These are phyloP conservation scores for Chamaenerion angustifolium DNA, from an alignment of 345 rosid species.

Conservation along the genomic window DNA sequence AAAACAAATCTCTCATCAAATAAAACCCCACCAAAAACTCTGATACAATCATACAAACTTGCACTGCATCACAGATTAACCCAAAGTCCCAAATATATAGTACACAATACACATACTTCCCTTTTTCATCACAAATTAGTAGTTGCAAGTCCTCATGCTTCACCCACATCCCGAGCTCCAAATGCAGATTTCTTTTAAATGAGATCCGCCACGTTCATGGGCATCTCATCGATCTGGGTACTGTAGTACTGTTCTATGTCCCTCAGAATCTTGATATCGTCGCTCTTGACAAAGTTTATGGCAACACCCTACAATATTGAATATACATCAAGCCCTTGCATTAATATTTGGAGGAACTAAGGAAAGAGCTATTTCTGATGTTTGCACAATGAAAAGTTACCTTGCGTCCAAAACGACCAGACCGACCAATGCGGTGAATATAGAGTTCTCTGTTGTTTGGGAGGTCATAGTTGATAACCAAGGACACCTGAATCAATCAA, in stretches of 20 bases:
- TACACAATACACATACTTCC: too few species aligned
- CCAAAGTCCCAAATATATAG: too few species aligned
- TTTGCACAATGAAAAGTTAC: slow-evolving; percentile 18
- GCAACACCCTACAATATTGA: slow-evolving; percentile 88
- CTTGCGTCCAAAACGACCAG: slow-evolving; percentile 99
- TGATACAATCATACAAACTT: too few species aligned
- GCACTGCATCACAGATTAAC: too few species aligned
- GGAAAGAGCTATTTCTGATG: background rate
- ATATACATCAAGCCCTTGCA: too few species aligned
- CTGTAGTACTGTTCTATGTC: slow-evolving; percentile 92
- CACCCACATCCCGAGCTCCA: too few species aligned
- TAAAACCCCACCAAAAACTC: too few species aligned
- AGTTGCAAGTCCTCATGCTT: too few species aligned
- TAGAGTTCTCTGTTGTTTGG: slow-evolving; percentile 97
- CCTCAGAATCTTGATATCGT: slow-evolving; percentile 77
- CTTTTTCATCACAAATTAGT: too few species aligned
- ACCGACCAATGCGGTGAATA: slow-evolving; percentile 93
- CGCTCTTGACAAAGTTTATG: slow-evolving; percentile 76
- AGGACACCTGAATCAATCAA: slow-evolving; percentile 49
- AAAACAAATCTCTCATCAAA: too few species aligned
- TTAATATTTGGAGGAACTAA: background rate
- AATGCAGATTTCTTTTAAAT: slow-evolving; percentile 17
- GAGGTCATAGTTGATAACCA: slow-evolving; percentile 91
- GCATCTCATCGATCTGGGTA: slow-evolving; percentile 96
- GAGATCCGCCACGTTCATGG: slow-evolving; percentile 85